These are phyloP conservation scores for Macrolepiota dolichaula DNA, from an alignment of 768 basidiomycete genomes.

Conservation along the genomic window DNA sequence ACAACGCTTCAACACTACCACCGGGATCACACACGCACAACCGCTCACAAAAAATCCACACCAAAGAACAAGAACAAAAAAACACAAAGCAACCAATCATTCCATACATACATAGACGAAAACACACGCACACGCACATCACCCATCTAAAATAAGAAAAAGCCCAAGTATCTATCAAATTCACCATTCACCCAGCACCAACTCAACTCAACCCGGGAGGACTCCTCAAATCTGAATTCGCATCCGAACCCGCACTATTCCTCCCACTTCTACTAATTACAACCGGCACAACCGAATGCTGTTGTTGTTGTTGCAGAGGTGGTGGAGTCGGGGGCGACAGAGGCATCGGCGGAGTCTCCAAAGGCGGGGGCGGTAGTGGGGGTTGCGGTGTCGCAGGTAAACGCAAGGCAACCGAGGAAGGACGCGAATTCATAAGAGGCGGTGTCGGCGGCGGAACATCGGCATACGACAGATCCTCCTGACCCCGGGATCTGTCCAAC, in stretches of 20 bases:
- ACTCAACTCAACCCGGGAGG: neutral
- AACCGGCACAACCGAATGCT: no score
- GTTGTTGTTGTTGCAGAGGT: no score
- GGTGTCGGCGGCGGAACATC: slow-evolving; percentile 6
- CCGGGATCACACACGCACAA: no score
- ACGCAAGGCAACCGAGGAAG: neutral
- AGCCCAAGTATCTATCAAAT: neutral
- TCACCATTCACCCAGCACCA: neutral
- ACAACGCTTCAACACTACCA: no score
- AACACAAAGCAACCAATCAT: no score
- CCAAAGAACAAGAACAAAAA: no score
- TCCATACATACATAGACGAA: no score
- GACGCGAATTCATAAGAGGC: neutral
- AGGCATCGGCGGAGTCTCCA: neutral
- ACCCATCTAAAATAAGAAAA: neutral
- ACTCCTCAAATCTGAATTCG: neutral
- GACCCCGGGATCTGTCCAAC: no score
- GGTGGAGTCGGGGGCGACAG: neutral
- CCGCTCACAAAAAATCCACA: no score
- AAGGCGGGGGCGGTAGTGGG: neutral
- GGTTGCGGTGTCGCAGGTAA: neutral
- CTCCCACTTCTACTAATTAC: no score
- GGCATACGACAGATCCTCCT: neutral
- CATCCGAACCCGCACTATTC: no score
- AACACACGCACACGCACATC: no score